Evolutionary conservation across 768 basidiomycete species (phyloP), one percentile per base, ranked within the genome.

Genomic region (Kwoniella sp.): DNA sequence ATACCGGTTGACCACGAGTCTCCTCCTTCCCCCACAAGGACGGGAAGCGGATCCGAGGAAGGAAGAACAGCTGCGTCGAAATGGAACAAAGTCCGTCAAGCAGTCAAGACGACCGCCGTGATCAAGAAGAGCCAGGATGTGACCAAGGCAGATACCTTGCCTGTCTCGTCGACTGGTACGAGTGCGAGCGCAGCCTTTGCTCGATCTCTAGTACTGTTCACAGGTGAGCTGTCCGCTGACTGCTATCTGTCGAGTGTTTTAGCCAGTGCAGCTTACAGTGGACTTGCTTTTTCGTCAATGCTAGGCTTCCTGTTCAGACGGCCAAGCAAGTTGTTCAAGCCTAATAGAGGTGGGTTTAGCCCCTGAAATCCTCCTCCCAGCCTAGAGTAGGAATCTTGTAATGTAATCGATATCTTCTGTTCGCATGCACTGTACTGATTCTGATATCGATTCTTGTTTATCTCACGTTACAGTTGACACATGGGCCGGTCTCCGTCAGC

Each of bases 151-250:
- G 63, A 64, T 25, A 58, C 55, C 12, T 50, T 65, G 40, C 27
- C 64, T 21, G 58, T 65, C 8, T 71, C 73, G 22, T 66, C 67
- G 1, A 68, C 72, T 8, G 49, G 62, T 4, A 67, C 60, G 6
- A 77, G 75, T 17, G 72, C 73, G 8, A 71, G 72, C n/a, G 76
- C 77, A 2, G 76, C 76, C 22, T 64, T 77, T 24, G 73, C 77
- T 2, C 65, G 77, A 60, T 73, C 71, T 6, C 21, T 75, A 2
- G 67, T 79, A 9, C 49, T 79, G 15, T 74, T 72, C 33, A 48
- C 77, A 10, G 74, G 77, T 74, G 55, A 50, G 73, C 29, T n/a
- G n/a, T n/a, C n/a, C n/a, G n/a, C n/a, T n/a, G n/a, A n/a, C n/a
- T n/a, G n/a, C n/a, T n/a, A n/a, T n/a, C n/a, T n/a, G n/a, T n/a